A percentile compares a stretch with the other conserved stretches of the same genome.
These are phyloP conservation scores for Trichosanthes truncata DNA, from an alignment of 306 rosid genomes.

Conservation along the genomic window DNA sequence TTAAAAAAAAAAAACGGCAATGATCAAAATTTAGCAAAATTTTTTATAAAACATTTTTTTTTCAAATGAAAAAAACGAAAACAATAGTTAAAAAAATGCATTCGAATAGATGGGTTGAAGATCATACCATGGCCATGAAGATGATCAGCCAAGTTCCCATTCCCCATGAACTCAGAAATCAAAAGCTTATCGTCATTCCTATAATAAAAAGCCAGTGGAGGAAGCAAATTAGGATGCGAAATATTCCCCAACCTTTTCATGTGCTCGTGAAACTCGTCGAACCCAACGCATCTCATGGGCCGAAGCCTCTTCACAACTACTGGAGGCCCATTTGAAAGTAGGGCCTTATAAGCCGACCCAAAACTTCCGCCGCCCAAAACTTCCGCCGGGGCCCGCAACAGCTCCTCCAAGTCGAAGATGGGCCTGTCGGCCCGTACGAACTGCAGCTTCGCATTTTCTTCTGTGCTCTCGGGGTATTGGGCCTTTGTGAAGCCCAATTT, in stretches of 20 bases:
- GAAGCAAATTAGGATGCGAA: slow-evolving; percentile 31
- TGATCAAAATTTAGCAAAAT: too few species aligned
- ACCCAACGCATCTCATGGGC: slow-evolving; percentile 51
- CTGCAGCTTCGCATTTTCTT: slow-evolving; percentile 19
- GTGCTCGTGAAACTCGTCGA: slow-evolving; percentile 57
- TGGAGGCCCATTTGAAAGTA: slow-evolving; percentile 60
- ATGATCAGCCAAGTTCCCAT: slow-evolving; percentile 33
- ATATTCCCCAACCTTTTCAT: slow-evolving; percentile 35
- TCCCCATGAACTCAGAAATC: slow-evolving; percentile 27
- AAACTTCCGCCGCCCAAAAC: slow-evolving; percentile 64
- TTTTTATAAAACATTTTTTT: too few species aligned
- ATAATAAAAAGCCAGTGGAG: slow-evolving; percentile 30
- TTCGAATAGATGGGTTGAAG: background rate
- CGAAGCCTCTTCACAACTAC: slow-evolving; percentile 78
- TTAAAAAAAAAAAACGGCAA: too few species aligned
- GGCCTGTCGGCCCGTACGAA: slow-evolving; percentile 56
- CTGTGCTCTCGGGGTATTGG: background rate
- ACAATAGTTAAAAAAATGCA: too few species aligned
- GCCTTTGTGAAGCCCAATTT: background rate
- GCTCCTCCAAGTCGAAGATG: slow-evolving; percentile 55
- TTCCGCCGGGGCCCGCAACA: slow-evolving; percentile 74
- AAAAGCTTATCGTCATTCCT: slow-evolving; percentile 32
- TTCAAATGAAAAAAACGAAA: too few species aligned
- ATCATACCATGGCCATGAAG: slow-evolving; percentile 37
- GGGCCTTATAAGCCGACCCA: slow-evolving; percentile 76